Evolutionary conservation across 1,139 yeast genomes (phyloP).

Genomic region (Suzukiozyma palmioleophila): DNA sequence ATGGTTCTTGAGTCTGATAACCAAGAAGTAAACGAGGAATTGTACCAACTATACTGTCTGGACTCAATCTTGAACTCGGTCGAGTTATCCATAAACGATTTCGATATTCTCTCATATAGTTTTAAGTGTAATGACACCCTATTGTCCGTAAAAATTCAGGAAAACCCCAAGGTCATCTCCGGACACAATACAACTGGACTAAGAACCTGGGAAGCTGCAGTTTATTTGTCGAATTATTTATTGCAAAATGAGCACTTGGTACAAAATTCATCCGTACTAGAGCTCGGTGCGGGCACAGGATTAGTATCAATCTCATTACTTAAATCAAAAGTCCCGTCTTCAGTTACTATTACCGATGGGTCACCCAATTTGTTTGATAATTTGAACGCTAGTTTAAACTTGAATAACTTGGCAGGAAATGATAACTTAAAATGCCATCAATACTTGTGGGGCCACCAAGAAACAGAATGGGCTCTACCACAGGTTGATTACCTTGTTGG

Average conservation of each 20-base stretch:
- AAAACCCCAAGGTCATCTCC: conserved; percentile 61
- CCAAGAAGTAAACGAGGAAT: conserved; percentile 32
- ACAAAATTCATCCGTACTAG: conserved; percentile 40
- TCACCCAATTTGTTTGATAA: conserved; percentile 58
- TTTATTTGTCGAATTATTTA: conserved; percentile 56
- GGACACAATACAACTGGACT: conserved; percentile 82
- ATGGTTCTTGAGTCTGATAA: conserved; percentile 26
- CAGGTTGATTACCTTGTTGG: conserved; percentile 55
- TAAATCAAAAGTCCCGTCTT: conserved; percentile 21
- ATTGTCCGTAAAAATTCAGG: conserved; percentile 41
- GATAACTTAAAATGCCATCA: conserved; percentile 20
- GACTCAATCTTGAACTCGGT: conserved; percentile 31
- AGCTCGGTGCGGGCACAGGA: conserved; percentile 91
- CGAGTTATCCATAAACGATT: conserved; percentile 39
- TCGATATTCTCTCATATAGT: conserved; percentile 47
- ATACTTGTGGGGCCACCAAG: conserved; percentile 54
- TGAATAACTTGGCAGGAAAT: conserved; percentile 30
- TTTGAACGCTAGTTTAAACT: conserved; percentile 38
- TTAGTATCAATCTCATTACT: conserved; percentile 60
- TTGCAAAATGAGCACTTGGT: conserved; percentile 10
- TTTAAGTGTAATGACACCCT: conserved; percentile 12
- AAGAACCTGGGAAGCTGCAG: conserved; percentile 92
- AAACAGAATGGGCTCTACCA: conserved; percentile 22
- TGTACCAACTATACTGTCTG: conserved; percentile 49
- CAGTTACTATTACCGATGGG: conserved; percentile 69